Evolutionary conservation across 2,329 filamentous ascomycete species (phyloP).

Genomic region (Fusarium veterinarium): DNA sequence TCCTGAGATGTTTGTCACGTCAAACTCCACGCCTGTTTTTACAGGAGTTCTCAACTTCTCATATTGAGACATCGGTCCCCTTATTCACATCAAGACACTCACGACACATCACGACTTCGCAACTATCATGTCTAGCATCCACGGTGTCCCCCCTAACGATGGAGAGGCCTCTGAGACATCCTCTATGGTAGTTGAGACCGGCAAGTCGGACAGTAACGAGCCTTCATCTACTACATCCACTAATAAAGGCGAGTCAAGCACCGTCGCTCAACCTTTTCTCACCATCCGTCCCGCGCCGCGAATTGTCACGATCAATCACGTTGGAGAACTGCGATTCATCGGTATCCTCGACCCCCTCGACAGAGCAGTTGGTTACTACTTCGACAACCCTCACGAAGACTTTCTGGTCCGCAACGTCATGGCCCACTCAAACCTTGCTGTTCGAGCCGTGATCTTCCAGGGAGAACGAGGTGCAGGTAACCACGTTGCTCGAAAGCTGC

Average conservation of each 20-base stretch:
- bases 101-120: rapidly evolving
- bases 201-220: neutral
- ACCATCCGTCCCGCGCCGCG: too few species aligned
- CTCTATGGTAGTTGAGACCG: neutral
- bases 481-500: neutral
- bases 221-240: neutral
- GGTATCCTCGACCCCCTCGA: neutral
- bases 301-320: neutral
- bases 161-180: neutral
- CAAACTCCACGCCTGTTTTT: neutral
- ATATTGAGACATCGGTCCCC: rapidly evolving
- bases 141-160: rapidly evolving
- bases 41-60: rapidly evolving
- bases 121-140: neutral
- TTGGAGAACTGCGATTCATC: neutral
- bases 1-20: neutral
- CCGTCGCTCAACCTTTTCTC: neutral
- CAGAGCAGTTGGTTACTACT: neutral
- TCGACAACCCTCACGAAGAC: neutral
- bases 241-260: neutral
- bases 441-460: neutral
- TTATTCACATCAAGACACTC: neutral
- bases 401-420: neutral
- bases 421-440: neutral
- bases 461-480: neutral